phyloP scores from a whole-genome alignment of 768 basidiomycete species.

The Boletales sp. region DNA sequence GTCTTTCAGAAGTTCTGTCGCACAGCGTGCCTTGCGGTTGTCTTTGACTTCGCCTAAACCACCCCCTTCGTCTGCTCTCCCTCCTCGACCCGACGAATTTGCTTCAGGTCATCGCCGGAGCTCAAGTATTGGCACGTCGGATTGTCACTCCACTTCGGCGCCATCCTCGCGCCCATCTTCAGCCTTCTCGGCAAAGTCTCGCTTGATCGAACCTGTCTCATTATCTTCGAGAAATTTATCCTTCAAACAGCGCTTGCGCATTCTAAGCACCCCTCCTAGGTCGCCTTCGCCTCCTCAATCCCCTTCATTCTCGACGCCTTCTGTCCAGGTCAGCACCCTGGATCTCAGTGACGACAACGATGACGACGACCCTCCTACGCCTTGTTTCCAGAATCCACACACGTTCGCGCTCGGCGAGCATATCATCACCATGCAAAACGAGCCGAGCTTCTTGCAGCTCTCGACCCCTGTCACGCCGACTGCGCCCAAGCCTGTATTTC shows the following conservation, averaged over 20 bases:
- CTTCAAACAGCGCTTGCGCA: constrained; percentile 62
- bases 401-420: constrained; percentile 51
- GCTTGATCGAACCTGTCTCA: constrained; percentile 20
- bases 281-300: constrained; percentile 26
- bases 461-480: constrained; percentile 42
- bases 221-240: constrained; percentile 33
- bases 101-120: constrained; percentile 27
- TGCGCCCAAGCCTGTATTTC: constrained; percentile 15
- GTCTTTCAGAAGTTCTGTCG: constrained; percentile 54
- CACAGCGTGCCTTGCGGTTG: constrained; percentile 53
- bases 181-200: constrained; percentile 34
- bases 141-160: constrained; percentile 42
- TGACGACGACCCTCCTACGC: constrained; percentile 27
- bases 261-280: constrained; percentile 57
- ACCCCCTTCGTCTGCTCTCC: constrained; percentile 56
- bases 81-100: constrained; percentile 66
- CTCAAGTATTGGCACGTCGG: constrained; percentile 30
- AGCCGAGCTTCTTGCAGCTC: constrained; percentile 61
- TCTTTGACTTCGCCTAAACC: constrained; percentile 62
- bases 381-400: constrained; percentile 10
- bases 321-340: constrained; percentile 25
- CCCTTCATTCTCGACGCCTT: constrained; percentile 20
- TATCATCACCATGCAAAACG: constrained; percentile 48
- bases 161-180: constrained; percentile 40
- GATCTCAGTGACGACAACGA: constrained; percentile 21